A percentile compares a stretch with the other conserved stretches of the same genome.
Evolutionary conservation across 495 filamentous ascomycete species (phyloP).

Genomic region (Xylaria nigripes): DNA sequence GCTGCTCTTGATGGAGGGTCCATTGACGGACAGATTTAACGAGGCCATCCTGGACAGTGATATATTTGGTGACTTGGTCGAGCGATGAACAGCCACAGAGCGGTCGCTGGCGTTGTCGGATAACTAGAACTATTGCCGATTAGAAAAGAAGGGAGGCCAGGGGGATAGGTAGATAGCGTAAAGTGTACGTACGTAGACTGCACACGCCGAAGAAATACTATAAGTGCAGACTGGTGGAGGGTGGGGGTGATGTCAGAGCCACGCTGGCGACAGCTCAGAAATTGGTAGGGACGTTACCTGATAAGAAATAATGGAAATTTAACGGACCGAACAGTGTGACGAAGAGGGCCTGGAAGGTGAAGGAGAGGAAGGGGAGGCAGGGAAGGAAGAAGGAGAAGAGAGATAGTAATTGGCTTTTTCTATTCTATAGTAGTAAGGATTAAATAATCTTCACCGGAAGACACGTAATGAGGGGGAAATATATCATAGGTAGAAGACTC

Average conservation of each 20-base stretch:
- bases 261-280: constrained; percentile 4
- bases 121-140: neutral
- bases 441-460: neutral
- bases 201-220: neutral
- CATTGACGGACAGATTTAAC: constrained; percentile 84
- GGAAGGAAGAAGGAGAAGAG: neutral
- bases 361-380: neutral
- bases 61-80: neutral
- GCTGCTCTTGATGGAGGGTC: constrained; percentile 83
- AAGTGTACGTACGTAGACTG: neutral
- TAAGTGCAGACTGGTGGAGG: neutral
- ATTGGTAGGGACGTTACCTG: too few species aligned
- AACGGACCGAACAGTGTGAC: neutral
- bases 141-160: neutral
- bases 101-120: neutral
- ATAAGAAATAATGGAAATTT: constrained; percentile 7
- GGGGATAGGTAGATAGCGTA: too few species aligned
- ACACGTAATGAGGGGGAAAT: neutral
- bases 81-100: neutral
- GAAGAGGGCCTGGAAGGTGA: neutral
- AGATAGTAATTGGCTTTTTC: neutral
- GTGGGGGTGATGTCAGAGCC: constrained; percentile 28
- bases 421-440: neutral
- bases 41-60: constrained; percentile 60
- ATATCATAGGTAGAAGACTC: neutral